Evolutionary conservation across 2,329 filamentous ascomycete genomes (phyloP).

Genomic region (Dendryphion nanum): DNA sequence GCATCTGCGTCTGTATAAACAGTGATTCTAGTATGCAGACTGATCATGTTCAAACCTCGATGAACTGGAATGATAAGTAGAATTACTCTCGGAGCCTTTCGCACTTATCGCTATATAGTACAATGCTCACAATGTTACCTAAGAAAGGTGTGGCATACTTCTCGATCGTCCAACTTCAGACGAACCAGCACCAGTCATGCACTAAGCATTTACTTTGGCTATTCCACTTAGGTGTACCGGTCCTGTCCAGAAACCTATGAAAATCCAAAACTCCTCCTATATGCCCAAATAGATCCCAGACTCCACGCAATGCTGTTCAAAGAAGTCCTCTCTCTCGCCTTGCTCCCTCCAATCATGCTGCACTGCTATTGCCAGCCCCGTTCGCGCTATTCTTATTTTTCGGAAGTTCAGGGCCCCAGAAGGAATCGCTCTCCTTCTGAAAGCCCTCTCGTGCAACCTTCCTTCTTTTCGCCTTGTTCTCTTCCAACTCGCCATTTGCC

Average conservation of each 20-base stretch:
- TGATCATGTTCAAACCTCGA: too few species aligned
- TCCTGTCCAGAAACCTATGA: neutral
- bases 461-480: slow-evolving; percentile 44
- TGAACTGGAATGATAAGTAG: too few species aligned
- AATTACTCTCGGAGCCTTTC: too few species aligned
- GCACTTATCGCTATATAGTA: neutral
- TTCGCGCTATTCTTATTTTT: slow-evolving; percentile 17
- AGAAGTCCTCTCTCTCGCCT: neutral
- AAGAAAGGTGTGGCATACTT: neutral
- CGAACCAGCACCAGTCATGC: neutral
- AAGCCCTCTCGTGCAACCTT: slow-evolving; percentile 45
- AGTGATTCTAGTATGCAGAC: neutral
- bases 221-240: too few species aligned
- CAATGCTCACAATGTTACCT: neutral
- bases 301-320: slow-evolving; percentile 5
- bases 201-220: neutral
- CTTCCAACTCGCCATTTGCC: slow-evolving; percentile 38
- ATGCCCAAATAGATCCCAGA: neutral
- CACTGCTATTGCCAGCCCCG: slow-evolving; percentile 6
- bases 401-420: slow-evolving; percentile 43
- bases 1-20: too few species aligned
- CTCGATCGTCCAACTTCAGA: neutral
- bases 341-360: neutral
- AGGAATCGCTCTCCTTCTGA: slow-evolving; percentile 45
- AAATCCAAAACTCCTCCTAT: slow-evolving; percentile 3